These are phyloP conservation scores for Schwanniomyces yamadae DNA, from an alignment of 805 yeast species.

Conservation along the genomic window DNA sequence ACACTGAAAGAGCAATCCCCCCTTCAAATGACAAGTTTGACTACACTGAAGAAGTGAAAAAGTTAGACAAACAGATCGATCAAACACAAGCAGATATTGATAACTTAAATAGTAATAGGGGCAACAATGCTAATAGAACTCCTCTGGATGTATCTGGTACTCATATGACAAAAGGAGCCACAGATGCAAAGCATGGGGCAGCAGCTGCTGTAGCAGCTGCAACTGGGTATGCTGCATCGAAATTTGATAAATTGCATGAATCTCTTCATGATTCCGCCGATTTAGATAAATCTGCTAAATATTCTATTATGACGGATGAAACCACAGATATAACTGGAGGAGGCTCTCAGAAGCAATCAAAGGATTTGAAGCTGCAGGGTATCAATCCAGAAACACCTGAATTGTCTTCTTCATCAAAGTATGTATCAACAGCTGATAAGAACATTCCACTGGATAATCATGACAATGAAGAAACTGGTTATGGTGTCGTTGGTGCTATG, in stretches of 20 bases:
- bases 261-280: too few species aligned
- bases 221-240: background rate
- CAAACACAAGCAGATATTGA: slow-evolving; percentile 25
- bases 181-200: slow-evolving; percentile 1
- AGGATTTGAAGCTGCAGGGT: too few species aligned
- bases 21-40: slow-evolving; percentile 17
- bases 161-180: background rate
- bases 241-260: background rate
- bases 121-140: background rate
- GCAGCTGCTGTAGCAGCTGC: background rate
- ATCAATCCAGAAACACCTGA: too few species aligned
- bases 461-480: too few species aligned
- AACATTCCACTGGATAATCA: too few species aligned
- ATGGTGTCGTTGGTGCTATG: slow-evolving; percentile 9
- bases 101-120: slow-evolving; percentile 5
- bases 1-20: background rate
- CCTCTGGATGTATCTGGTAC: background rate
- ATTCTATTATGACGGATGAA: too few species aligned
- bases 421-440: too few species aligned
- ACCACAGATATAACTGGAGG: too few species aligned
- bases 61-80: slow-evolving; percentile 24
- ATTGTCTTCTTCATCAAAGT: too few species aligned
- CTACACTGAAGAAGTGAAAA: slow-evolving; percentile 22
- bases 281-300: too few species aligned
- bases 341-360: too few species aligned